These are phyloP conservation scores for Isochrysis galbana DNA, from an alignment of 78 protist species.

Conservation along the genomic window DNA sequence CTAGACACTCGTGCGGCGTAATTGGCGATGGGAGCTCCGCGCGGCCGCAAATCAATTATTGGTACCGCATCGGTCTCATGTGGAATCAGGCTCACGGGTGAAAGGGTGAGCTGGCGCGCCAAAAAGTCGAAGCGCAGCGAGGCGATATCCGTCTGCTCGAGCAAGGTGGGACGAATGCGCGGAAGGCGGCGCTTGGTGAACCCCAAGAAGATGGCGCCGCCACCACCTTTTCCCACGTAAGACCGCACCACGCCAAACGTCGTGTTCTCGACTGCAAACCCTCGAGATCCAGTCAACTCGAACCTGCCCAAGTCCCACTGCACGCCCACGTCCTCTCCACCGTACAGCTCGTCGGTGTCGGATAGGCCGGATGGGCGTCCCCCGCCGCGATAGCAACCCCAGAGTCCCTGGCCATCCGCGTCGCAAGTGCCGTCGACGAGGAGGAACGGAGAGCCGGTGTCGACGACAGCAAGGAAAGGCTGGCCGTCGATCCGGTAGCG, in stretches of 20 bases:
- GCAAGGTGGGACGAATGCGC: conserved; percentile 9
- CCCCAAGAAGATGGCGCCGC: neutral
- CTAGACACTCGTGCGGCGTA: neutral
- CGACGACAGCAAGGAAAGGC: neutral
- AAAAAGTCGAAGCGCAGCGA: neutral
- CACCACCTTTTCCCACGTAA: neutral
- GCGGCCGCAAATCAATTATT: neutral
- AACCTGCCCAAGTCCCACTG: neutral
- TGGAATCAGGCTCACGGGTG: neutral
- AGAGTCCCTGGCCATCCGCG: neutral
- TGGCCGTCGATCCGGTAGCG: neutral
- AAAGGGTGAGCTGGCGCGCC: neutral
- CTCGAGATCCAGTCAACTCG: neutral
- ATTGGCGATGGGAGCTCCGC: neutral
- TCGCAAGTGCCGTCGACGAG: neutral
- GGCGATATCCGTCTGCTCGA: neutral
- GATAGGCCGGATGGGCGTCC: neutral
- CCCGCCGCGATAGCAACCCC: neutral
- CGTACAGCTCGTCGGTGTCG: neutral
- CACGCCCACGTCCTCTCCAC: neutral
- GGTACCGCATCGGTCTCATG: neutral
- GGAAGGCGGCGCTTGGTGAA: neutral
- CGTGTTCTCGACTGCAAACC: neutral
- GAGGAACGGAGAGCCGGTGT: conserved; percentile 27
- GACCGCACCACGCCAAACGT: neutral